Evolutionary conservation across 257 asterid species (phyloP).

Genomic region (Nicotiana paniculata): DNA sequence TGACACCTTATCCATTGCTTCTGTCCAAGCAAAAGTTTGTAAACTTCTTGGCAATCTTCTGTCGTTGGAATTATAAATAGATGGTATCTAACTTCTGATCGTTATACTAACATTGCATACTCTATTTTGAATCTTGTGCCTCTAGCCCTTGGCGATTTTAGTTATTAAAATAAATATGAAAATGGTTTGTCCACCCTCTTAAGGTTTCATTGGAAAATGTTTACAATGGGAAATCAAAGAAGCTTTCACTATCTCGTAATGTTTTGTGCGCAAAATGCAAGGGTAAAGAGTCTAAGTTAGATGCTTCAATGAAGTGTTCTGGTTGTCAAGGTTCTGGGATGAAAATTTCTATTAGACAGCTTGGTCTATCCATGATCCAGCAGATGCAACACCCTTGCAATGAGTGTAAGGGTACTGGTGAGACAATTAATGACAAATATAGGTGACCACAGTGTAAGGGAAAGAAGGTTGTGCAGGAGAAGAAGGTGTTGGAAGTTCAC

Average conservation of each 20-base stretch:
- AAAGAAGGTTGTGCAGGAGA: constrained; percentile 75
- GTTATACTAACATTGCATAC: too few relatives aligned
- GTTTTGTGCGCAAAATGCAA: constrained; percentile 74
- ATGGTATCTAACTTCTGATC: too few relatives aligned
- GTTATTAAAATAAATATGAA: too few relatives aligned
- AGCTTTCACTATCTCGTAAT: constrained; percentile 82
- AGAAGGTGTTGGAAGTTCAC: constrained; percentile 84
- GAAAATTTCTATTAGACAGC: constrained; percentile 79
- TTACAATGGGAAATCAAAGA: constrained; percentile 78
- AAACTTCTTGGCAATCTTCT: too few relatives aligned
- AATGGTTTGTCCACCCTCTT: constrained; percentile 54
- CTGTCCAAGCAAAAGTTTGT: too few relatives aligned
- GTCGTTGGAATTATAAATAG: too few relatives aligned
- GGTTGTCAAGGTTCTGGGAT: constrained; percentile 92
- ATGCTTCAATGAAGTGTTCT: constrained; percentile 78
- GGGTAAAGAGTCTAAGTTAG: constrained; percentile 94
- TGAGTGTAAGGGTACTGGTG: constrained; percentile 93
- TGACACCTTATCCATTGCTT: too few relatives aligned
- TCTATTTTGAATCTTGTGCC: too few relatives aligned
- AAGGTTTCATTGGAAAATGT: constrained; percentile 88
- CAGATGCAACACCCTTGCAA: constrained; percentile 95
- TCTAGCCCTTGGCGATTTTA: too few relatives aligned
- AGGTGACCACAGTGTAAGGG: constrained; percentile 87
- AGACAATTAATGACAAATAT: constrained; percentile 66
- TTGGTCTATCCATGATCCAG: constrained; percentile 95